Conservation (phyloP, 345 rosid genomes). For the Citrus medica region DNA sequence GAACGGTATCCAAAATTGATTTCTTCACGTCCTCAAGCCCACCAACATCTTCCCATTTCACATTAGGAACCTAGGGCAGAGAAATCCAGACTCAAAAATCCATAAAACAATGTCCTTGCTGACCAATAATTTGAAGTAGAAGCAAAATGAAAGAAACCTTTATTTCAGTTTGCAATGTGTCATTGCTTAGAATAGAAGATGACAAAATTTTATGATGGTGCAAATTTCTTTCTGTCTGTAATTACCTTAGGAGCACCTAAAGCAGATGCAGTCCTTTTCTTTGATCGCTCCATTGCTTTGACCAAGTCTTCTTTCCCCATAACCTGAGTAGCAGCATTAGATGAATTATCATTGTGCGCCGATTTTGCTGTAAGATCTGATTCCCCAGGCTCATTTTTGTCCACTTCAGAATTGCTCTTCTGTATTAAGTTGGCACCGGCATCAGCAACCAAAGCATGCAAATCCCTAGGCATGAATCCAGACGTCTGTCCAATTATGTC, state of each 20-base stretch:
- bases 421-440: conserved; percentile 66
- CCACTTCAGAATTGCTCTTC: conserved; percentile 33
- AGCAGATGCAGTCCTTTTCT: conserved; percentile 92
- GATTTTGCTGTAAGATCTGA: conserved; percentile 26
- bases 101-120: background rate
- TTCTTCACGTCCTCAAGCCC: conserved; percentile 96
- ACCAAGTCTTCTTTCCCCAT: conserved; percentile 49
- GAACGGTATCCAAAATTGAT: conserved; percentile 94
- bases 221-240: conserved; percentile 1
- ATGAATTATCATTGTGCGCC: conserved; percentile 28
- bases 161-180: background rate
- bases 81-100: conserved; percentile 12
- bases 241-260: conserved; percentile 95
- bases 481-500: conserved; percentile 88
- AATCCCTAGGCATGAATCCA: conserved; percentile 90
- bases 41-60: conserved; percentile 98
- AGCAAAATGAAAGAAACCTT: background rate
- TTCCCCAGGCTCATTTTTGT: conserved; percentile 29
- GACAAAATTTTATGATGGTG: background rate
- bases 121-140: background rate
- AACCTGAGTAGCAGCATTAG: conserved; percentile 23
- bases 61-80: conserved; percentile 68
- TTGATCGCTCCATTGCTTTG: conserved; percentile 81
- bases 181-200: background rate
- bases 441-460: conserved; percentile 85